Conservation (phyloP, 148 eudicot species). For the Cornus florida region DNA sequence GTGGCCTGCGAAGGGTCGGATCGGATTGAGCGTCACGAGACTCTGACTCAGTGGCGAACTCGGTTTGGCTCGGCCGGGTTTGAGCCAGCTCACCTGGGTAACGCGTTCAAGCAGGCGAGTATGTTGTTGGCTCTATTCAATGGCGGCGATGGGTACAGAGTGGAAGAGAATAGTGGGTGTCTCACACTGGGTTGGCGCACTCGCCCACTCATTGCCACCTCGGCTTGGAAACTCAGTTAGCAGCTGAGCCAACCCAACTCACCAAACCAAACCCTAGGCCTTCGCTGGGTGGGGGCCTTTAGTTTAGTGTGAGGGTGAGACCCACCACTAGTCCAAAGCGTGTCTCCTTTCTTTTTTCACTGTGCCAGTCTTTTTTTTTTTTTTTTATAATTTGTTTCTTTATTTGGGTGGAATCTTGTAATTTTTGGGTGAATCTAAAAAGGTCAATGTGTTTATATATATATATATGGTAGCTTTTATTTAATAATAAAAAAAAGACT, state of each 20-base stretch:
- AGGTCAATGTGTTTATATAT: constrained; percentile 15
- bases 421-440: constrained; percentile 14
- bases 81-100: constrained; percentile 58
- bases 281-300: no score
- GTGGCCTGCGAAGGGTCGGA: constrained; percentile 75
- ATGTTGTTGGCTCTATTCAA: constrained; percentile 58
- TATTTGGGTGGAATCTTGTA: constrained; percentile 7
- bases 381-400: neutral
- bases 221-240: constrained; percentile 59
- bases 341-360: neutral
- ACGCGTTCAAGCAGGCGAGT: constrained; percentile 70
- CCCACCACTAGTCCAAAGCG: constrained; percentile 8
- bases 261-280: neutral
- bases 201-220: constrained; percentile 72
- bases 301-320: constrained; percentile 9
- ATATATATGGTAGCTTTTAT: neutral
- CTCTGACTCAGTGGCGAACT: constrained; percentile 51
- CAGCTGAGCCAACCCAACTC: constrained; percentile 10
- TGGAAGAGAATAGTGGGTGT: constrained; percentile 73
- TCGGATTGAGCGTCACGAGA: constrained; percentile 70
- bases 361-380: neutral
- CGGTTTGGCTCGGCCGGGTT: constrained; percentile 57
- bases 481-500: constrained; percentile 1
- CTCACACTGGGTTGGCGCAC: constrained; percentile 74
- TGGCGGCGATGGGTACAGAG: constrained; percentile 74